Base-by-base conservation (phyloP, 257 asterid species). In the Petunia axillaris region DNA sequence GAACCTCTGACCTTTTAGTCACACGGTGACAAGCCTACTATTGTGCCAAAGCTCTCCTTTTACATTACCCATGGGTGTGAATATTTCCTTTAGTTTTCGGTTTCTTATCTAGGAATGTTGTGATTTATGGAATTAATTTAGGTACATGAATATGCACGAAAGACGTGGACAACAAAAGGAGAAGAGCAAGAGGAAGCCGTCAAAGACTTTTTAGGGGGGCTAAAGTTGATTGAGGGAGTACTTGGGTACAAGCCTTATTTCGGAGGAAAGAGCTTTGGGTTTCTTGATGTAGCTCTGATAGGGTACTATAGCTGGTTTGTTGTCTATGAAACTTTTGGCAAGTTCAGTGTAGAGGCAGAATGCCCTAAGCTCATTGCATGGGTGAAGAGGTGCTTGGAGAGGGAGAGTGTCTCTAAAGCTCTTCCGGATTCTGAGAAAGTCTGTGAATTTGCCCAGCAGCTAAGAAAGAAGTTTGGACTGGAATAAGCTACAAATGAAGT, bases 251-350 rank as follows among this genome's bases (percentile, higher is more conserved):
- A 66, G n/a, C 43, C 58, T 1, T 80, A 65, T 46, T 80, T 64
- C 25, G 82, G 78, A 39, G 82, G 82, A n/a, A 57, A 68, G 58
- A 16, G 1, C 13, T 65, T 79, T 79, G 82, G 78, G 76, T 79
- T 38, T 55, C 14, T 68, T 16, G 82, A 79, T 46, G 15, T 79
- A 16, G 82, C 76, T 11, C 35, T 79, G 41, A 7, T 79, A 1
- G n/a, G 78, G 10, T 66, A 64, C 60, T 53, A 54, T 16, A 11
- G 16, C 6, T 67, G 82, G 82, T 25, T 79, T 67, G 3, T 41
- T 1, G 59, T 60, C 43, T 53, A 25, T 15, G 63, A 79, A 68
- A 55, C 52, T 35, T 68, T 6, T 36, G 82, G 50, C 4, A 68
- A 40, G 9, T 54, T 79, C 3, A 64, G 10, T 8, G 39, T 79